Evolutionary conservation across 2,329 filamentous ascomycete genomes (phyloP), one percentile per base, ranked within the genome.

Genomic region (Alternaria gansuensis): DNA sequence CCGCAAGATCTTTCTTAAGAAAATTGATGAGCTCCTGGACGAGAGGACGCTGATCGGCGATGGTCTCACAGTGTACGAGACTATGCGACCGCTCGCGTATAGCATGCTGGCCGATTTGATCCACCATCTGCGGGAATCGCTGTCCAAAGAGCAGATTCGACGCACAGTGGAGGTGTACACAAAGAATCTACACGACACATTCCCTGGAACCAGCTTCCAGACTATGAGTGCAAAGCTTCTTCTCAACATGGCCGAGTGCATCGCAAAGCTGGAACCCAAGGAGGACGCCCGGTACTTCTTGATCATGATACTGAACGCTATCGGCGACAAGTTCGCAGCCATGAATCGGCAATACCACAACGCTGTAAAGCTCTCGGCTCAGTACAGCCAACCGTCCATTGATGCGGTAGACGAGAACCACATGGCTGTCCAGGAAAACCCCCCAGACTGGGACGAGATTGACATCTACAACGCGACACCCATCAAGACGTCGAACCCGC

Each of bases 101-200:
- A 98, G 95, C 74, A 98, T 98, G 93, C 86, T 99, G 46, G 96
- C 95, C 3, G 95, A 99, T 78, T 82, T 99, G 26, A 98, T 99
- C 54, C 95, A 99, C 72, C 95, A 99, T 77, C 91, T 99, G 24
- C 87, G 95, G 56, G 95, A 98, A 61, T 88, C 89, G n/a, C 82
- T 99, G 23, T 88, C 86, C 23, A 90, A 92, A 9, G 90, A 94
- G 66, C 95, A 98, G 79, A 99, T 99, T 63, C 88, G 93, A 45
- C 91, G 93, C 73, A 98, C 96, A 0, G 93, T 99, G 9, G 92
- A 97, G 74, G 95, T 99, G 4, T 99, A 99, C 78, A 98, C 96
- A 1, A 92, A 90, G 73, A 98, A 98, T 71, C 82, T 99, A 23
- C 93, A 97, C 72, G 95, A 98, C 76, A 92, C 92, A 64, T 97